These are phyloP conservation scores for Flagelloscypha sp. DNA, from an alignment of 768 basidiomycete species.

Conservation along the genomic window DNA sequence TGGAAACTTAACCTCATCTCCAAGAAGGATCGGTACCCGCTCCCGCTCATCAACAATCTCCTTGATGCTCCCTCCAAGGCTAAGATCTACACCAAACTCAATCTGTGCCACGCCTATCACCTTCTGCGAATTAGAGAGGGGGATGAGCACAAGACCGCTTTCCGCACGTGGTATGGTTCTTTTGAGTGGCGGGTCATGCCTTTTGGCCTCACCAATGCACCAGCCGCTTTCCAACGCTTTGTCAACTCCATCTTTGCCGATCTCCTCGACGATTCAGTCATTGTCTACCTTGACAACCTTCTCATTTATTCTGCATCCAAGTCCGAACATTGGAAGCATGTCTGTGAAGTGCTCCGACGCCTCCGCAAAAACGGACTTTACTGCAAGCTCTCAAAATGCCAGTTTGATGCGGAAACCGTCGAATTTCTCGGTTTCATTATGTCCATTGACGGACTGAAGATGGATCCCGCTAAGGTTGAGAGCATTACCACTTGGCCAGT, in stretches of 20 bases:
- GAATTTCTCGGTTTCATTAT: constrained; percentile 21
- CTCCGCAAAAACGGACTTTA: constrained; percentile 14
- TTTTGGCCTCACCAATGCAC: constrained; percentile 16
- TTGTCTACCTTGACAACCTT: constrained; percentile 29
- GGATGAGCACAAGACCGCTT: constrained; percentile 31
- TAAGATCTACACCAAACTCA: constrained; percentile 19
- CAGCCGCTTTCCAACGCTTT: constrained; percentile 21
- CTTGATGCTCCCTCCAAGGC: constrained; percentile 9
- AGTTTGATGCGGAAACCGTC: constrained; percentile 7
- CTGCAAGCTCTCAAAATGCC: constrained; percentile 18
- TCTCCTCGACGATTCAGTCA: constrained; percentile 17
- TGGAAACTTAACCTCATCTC: constrained; percentile 17
- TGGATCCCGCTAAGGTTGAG: constrained; percentile 25
- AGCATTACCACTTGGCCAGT: constrained; percentile 22
- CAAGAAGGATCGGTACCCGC: constrained; percentile 15
- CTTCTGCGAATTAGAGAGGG: constrained; percentile 24
- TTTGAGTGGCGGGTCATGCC: constrained; percentile 26
- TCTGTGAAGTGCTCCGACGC: constrained; percentile 12
- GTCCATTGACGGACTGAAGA: constrained; percentile 12
- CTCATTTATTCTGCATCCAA: constrained; percentile 27
- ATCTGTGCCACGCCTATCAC: constrained; percentile 25
- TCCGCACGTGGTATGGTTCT: constrained; percentile 24
- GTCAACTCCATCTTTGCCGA: constrained; percentile 17
- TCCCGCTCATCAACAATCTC: constrained; percentile 15
- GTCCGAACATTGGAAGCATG: constrained; percentile 9